Evolutionary conservation across 2,329 filamentous ascomycete species (phyloP), one percentile per base, ranked within the genome.

Genomic region (Decorospora gaudefroyi): DNA sequence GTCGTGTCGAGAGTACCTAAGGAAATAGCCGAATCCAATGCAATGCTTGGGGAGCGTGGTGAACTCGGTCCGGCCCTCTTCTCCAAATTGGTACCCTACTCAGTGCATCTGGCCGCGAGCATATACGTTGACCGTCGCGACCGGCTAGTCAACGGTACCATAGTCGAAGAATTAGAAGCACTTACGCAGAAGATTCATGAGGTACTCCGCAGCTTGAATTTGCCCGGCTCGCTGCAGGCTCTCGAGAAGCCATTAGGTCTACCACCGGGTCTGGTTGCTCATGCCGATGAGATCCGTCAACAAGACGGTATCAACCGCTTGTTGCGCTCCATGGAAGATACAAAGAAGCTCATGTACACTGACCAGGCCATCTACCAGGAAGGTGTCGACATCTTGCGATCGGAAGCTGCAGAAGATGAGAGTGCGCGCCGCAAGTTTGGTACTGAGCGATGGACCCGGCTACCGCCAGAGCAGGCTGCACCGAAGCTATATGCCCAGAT

Each of bases 71-170:
- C 84, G 15, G 88, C 90, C 0, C 74, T 99, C 0, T 97, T 99
- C 67, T 83, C 88, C 2, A 93, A 92, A 59, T 79, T 99, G 1
- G 93, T 99, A 0, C 93, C 93, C 0, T 97, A 96, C 67, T 90
- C 91, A 0, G 93, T 97, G 0, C 93, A 99, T 63, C 82, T 97
- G 34, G 93, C 93, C 6, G 89, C 91, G 1, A 96, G 90, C 33
- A 96, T 97, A 22, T 99, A 99, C 64, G 90, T 90, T 42, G 91
- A 97, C 65, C 82, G 91, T 10, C 81, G 91, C 44, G 91, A 99
- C 68, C 82, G 90, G n/a, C 76, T 96, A 45, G 86, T 99, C 29
- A 95, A 93, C 64, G 87, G 89, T 55, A 88, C 83, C 36, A 89
- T 97, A 21, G 87, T 96, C 34, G 84, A 87, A 17, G 87, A 95